phyloP scores from a whole-genome alignment of 441 rosid genomes.

The Corymbia citriodora region DNA sequence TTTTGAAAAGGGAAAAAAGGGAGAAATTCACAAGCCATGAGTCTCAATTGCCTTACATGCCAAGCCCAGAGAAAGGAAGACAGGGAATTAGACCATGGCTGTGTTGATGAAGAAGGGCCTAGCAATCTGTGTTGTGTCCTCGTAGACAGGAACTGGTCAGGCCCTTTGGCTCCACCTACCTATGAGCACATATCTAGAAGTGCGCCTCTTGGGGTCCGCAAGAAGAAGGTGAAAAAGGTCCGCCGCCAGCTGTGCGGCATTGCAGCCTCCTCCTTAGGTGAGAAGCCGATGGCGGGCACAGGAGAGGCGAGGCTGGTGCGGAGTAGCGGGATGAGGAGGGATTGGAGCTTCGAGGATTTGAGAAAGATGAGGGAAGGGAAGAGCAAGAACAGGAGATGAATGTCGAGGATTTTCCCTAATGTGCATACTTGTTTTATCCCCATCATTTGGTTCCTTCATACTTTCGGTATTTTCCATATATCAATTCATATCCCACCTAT shows the following conservation, averaged over 20 bases:
- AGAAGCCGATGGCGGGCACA: background rate
- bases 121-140: constrained; percentile 4
- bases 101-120: background rate
- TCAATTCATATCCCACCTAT: background rate
- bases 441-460: background rate
- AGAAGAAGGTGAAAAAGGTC: constrained; percentile 26
- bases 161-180: constrained; percentile 21
- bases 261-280: constrained; percentile 8
- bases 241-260: constrained; percentile 30
- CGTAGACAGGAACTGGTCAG: constrained; percentile 55
- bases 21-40: constrained; percentile 24
- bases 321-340: constrained; percentile 76
- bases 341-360: constrained; percentile 92
- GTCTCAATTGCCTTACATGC: constrained; percentile 53
- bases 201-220: constrained; percentile 12
- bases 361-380: constrained; percentile 15
- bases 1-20: background rate
- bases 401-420: background rate
- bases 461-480: background rate
- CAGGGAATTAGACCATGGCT: constrained; percentile 14
- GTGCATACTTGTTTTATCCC: background rate
- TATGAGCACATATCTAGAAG: constrained; percentile 14
- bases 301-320: constrained; percentile 60
- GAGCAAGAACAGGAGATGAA: background rate
- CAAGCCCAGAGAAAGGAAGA: constrained; percentile 32